Evolutionary conservation across 768 basidiomycete genomes (phyloP), one percentile per base, ranked within the genome.

Genomic region (Suillus tomentosus): DNA sequence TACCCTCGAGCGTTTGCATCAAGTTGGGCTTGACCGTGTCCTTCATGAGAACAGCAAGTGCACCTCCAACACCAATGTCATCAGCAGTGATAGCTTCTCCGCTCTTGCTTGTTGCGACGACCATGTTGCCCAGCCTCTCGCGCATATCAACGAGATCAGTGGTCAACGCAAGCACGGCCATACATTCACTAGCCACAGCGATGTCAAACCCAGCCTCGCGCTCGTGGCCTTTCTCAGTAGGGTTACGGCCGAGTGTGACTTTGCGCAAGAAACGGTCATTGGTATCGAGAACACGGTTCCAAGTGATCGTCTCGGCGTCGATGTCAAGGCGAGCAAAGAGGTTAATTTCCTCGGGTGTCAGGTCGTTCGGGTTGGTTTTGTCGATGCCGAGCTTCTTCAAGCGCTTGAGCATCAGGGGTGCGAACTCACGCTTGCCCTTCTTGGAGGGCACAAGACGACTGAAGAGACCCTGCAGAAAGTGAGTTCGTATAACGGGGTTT

Each of bases 21-120:
- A 99, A 78, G 74, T 98, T 99, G 27, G 96, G 96, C 80, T 99
- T 99, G 81, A 99, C 95, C 17, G 97, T 94, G 71, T 99, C 96
- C 81, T 98, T 98, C 89, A 99, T 91, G 67, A 99, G 84, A 60
- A 99, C 96, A 15, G 96, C 93, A 60, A 99, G 87, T 60, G 96
- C 95, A 64, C 95, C 96, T 66, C 94, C 91, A 68, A 92, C 93
- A 68, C 96, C 96, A 60, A 99, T 85, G 74, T 99, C 96, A 73
- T 99, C 96, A 31, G 95, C 95, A 43, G 96, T 99, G 77, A 99
- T 83, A 34, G 96, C 87, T 3, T 95, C 91, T 24, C 96, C 97
- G 24, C 82, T 84, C 75, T 92, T 96, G 80, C 91, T 92, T 3
- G 95, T 93, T 6, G 93, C 96, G 55, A 99, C 94, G 34, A 99